A percentile compares a stretch with the other conserved stretches of the same genome.
phyloP scores from a whole-genome alignment of 345 rosid genomes.

The Cochlearia excelsa region DNA sequence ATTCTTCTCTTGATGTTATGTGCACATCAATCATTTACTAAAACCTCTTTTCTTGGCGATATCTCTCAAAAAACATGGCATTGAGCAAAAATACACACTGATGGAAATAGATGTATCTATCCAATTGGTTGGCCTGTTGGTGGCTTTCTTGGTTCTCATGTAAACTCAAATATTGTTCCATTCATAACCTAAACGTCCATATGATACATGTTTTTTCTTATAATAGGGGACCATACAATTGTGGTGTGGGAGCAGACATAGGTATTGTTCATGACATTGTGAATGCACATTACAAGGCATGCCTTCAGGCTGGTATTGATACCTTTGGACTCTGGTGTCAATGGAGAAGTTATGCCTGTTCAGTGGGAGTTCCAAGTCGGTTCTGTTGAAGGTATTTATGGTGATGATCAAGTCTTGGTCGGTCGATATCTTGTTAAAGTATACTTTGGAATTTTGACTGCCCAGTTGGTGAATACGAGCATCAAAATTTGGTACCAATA shows the following conservation, averaged over 20 bases:
- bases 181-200: background rate
- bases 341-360: constrained; percentile 97
- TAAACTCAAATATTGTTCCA: background rate
- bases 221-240: constrained; percentile 81
- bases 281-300: constrained; percentile 82
- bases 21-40: too few relatives aligned
- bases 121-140: constrained; percentile 90
- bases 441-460: background rate
- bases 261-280: constrained; percentile 85
- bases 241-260: constrained; percentile 75
- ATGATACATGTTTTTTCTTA: background rate
- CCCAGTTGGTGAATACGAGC: background rate
- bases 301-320: constrained; percentile 75
- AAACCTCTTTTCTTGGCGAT: too few relatives aligned
- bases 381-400: constrained; percentile 75
- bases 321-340: constrained; percentile 53
- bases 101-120: constrained; percentile 73
- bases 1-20: background rate
- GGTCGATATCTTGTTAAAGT: constrained; percentile 88
- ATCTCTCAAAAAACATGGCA: constrained; percentile 52
- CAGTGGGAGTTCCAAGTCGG: constrained; percentile 99
- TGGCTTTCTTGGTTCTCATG: constrained; percentile 89
- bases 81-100: constrained; percentile 84
- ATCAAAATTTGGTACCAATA: background rate
- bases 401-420: constrained; percentile 83